phyloP scores from a whole-genome alignment of 192 early-diverging fungal genomes.

The Coemansia sp. region DNA sequence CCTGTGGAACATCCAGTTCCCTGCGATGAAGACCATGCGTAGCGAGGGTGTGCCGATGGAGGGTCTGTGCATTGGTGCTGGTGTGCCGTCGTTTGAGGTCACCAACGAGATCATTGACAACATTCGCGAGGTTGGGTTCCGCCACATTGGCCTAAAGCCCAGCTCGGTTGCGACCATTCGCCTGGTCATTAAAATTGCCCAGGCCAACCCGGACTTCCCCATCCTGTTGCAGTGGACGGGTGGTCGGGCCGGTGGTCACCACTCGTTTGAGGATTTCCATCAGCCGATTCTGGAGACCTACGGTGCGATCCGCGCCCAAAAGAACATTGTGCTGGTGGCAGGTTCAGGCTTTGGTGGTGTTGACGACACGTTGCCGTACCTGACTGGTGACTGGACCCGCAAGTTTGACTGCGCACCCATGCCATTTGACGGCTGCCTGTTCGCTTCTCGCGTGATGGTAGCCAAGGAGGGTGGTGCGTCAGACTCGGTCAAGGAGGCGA shows the following conservation, averaged over 20 bases:
- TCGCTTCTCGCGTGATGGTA: slow-evolving; percentile 94
- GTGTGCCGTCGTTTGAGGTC: slow-evolving; percentile 84
- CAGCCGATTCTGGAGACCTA: slow-evolving; percentile 72
- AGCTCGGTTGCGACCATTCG: slow-evolving; percentile 83
- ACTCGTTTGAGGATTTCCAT: slow-evolving; percentile 95
- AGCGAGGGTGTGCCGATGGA: slow-evolving; percentile 89
- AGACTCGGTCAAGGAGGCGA: slow-evolving; percentile 77
- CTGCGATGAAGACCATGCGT: slow-evolving; percentile 76
- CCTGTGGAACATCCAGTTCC: slow-evolving; percentile 86
- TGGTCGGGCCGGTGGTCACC: slow-evolving; percentile 93
- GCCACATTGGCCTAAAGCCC: slow-evolving; percentile 89
- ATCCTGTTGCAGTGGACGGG: slow-evolving; percentile 95
- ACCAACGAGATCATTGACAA: slow-evolving; percentile 82
- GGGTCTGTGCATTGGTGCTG: slow-evolving; percentile 86
- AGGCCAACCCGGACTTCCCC: slow-evolving; percentile 83
- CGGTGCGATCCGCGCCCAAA: slow-evolving; percentile 75
- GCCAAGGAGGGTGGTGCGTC: slow-evolving; percentile 85
- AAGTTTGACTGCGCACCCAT: slow-evolving; percentile 83
- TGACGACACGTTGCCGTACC: slow-evolving; percentile 84
- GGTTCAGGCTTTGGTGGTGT: slow-evolving; percentile 91
- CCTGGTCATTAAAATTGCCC: slow-evolving; percentile 82
- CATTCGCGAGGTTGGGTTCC: slow-evolving; percentile 75
- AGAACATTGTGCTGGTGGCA: slow-evolving; percentile 84
- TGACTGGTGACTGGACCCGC: slow-evolving; percentile 88
- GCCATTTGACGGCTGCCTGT: slow-evolving; percentile 91